Conservation (phyloP, 345 rosid genomes). For the Acer campestre region DNA sequence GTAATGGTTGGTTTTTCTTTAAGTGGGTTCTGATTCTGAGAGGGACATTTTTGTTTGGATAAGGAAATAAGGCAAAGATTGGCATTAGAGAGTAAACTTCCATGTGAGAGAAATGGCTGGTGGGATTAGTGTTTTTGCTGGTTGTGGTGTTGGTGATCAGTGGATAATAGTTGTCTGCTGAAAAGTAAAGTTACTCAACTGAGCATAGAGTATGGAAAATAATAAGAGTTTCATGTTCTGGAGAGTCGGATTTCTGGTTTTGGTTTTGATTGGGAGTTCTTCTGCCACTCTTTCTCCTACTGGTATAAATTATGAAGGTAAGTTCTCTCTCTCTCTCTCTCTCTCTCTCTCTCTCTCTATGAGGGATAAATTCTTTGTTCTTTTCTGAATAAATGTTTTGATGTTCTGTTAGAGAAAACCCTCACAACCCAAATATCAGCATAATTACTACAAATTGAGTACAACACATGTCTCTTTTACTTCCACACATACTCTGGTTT, state of each 20-base stretch:
- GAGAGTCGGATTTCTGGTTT: slow-evolving; percentile 58
- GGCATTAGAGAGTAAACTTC: slow-evolving; percentile 17
- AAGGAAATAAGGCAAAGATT: slow-evolving; percentile 32
- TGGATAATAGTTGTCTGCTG: slow-evolving; percentile 21
- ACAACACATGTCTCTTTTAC: not conserved
- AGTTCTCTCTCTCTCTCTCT: slow-evolving; percentile 27
- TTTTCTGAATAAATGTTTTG: slow-evolving; percentile 23
- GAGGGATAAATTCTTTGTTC: slow-evolving; percentile 7
- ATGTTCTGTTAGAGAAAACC: slow-evolving; percentile 13
- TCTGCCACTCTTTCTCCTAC: slow-evolving; percentile 91
- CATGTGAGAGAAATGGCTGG: slow-evolving; percentile 31
- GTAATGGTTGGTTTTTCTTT: slow-evolving; percentile 21
- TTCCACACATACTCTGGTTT: slow-evolving; percentile 17
- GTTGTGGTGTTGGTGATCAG: slow-evolving; percentile 26
- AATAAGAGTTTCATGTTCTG: slow-evolving; percentile 42
- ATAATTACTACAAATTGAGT: not conserved
- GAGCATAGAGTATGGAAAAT: slow-evolving; percentile 38
- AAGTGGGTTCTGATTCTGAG: slow-evolving; percentile 35
- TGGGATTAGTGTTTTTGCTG: slow-evolving; percentile 27
- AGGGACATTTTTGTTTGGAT: slow-evolving; percentile 29
- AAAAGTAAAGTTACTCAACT: slow-evolving; percentile 33
- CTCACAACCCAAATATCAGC: slow-evolving; percentile 7
- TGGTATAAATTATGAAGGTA: slow-evolving; percentile 98
- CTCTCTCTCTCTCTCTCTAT: not conserved
- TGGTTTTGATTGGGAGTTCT: slow-evolving; percentile 60